Percentiles rank a stretch among this genome's conserved stretches.
These are phyloP conservation scores for Paecilomyces formosus DNA, from an alignment of 2,329 filamentous ascomycete genomes.

Conservation along the genomic window DNA sequence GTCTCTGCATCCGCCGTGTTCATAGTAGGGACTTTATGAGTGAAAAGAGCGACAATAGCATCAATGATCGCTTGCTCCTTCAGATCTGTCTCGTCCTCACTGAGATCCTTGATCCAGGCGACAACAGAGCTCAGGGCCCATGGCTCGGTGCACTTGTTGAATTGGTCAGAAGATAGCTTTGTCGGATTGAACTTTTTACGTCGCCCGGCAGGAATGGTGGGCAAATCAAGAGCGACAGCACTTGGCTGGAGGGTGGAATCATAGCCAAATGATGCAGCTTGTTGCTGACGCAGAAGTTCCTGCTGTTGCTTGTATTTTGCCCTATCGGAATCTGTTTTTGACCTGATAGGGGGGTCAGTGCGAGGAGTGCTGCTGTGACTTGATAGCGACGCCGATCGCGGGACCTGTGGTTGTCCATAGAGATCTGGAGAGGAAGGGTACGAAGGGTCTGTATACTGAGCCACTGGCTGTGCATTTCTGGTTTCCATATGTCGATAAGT, in stretches of 20 bases:
- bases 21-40: conserved; percentile 93
- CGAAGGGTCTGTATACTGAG: conserved; percentile 29
- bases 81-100: conserved; percentile 83
- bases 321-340: conserved; percentile 84
- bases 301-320: conserved; percentile 47
- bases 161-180: conserved; percentile 73
- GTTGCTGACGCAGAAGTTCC: conserved; percentile 46
- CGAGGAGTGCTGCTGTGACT: conserved; percentile 74
- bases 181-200: conserved; percentile 78
- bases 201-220: conserved; percentile 70
- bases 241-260: conserved; percentile 43
- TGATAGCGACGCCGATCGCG: conserved; percentile 73
- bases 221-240: conserved; percentile 66
- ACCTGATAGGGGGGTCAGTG: conserved; percentile 74
- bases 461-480: conserved; percentile 29
- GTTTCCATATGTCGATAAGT: conserved; percentile 51
- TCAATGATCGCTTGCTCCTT: conserved; percentile 79
- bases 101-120: conserved; percentile 78
- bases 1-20: conserved; percentile 95
- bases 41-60: conserved; percentile 81
- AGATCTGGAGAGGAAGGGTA: conserved; percentile 42
- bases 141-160: conserved; percentile 76
- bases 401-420: conserved; percentile 46
- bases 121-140: conserved; percentile 91
- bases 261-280: conserved; percentile 37